phyloP scores from a whole-genome alignment of 805 yeast species.

The Saccharomycopsis sp. region DNA sequence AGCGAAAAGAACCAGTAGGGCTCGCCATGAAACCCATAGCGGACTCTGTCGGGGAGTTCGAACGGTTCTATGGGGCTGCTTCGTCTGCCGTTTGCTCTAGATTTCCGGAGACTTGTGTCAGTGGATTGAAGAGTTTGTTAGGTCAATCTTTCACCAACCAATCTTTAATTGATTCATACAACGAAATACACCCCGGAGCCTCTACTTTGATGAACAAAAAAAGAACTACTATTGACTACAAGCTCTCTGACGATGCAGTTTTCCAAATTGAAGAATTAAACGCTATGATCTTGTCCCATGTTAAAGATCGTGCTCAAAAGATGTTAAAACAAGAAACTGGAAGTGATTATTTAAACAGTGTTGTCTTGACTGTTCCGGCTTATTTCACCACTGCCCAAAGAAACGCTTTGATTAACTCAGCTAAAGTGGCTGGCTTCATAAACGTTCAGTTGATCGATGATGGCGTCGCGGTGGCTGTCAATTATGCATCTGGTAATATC shows the following conservation, averaged over 20 bases:
- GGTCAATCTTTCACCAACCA: constrained; percentile 47
- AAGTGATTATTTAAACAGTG: constrained; percentile 45
- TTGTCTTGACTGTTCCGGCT: constrained; percentile 72
- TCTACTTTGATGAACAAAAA: constrained; percentile 31
- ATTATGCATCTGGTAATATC: constrained; percentile 47
- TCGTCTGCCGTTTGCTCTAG: constrained; percentile 61
- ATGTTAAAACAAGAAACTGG: constrained; percentile 46
- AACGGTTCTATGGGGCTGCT: constrained; percentile 71
- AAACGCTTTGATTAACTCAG: constrained; percentile 61
- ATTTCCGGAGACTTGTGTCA: constrained; percentile 59
- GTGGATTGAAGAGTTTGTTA: constrained; percentile 58
- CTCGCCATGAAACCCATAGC: constrained; percentile 44
- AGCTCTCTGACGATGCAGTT: constrained; percentile 31
- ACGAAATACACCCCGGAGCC: constrained; percentile 50
- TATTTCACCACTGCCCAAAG: constrained; percentile 57
- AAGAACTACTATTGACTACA: constrained; percentile 49
- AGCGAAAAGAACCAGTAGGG: constrained; percentile 81
- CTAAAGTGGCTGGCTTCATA: constrained; percentile 54
- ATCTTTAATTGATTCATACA: constrained; percentile 36
- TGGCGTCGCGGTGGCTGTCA: constrained; percentile 84
- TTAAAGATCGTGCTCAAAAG: constrained; percentile 51
- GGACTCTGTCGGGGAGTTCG: constrained; percentile 34
- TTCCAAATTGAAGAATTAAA: constrained; percentile 62
- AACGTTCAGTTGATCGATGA: constrained; percentile 66
- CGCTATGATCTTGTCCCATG: constrained; percentile 72